Percentiles rank a stretch among this genome's conserved stretches.
Evolutionary conservation across 495 filamentous ascomycete species (phyloP).

Genomic region (Penicillium cosmopolitanum): DNA sequence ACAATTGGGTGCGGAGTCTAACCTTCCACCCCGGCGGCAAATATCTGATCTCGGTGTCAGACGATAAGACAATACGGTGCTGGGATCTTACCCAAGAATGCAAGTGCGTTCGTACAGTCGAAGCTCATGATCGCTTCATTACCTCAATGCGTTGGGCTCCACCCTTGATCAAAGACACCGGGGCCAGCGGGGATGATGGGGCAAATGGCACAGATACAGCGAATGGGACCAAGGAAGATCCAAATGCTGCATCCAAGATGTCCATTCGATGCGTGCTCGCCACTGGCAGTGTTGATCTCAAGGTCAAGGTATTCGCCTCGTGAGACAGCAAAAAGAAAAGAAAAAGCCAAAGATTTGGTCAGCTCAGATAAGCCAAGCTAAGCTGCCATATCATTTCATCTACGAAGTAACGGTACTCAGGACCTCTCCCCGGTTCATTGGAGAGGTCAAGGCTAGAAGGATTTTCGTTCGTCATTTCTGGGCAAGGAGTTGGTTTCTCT

Average conservation of each 20-base stretch:
- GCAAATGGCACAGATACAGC: slow-evolving; percentile 23
- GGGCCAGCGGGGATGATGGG: slow-evolving; percentile 17
- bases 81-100: slow-evolving; percentile 95
- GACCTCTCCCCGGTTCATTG: slow-evolving; percentile 11
- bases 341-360: neutral
- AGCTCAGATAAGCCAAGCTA: neutral
- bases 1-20: slow-evolving; percentile 91
- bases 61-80: slow-evolving; percentile 92
- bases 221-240: slow-evolving; percentile 28
- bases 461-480: slow-evolving; percentile 25
- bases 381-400: slow-evolving; percentile 10
- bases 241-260: slow-evolving; percentile 33
- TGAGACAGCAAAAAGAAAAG: slow-evolving; percentile 21
- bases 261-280: slow-evolving; percentile 66
- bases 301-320: slow-evolving; percentile 61
- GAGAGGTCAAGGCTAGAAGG: slow-evolving; percentile 19
- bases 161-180: slow-evolving; percentile 56
- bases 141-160: slow-evolving; percentile 93
- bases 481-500: slow-evolving; percentile 36
- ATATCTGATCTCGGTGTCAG: slow-evolving; percentile 81
- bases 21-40: slow-evolving; percentile 95
- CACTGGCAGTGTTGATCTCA: slow-evolving; percentile 66
- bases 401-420: slow-evolving; percentile 16
- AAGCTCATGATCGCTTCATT: slow-evolving; percentile 86
- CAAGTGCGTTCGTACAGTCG: slow-evolving; percentile 79